phyloP scores from a whole-genome alignment of 148 eudicot species.

The Persicaria tinctoria region DNA sequence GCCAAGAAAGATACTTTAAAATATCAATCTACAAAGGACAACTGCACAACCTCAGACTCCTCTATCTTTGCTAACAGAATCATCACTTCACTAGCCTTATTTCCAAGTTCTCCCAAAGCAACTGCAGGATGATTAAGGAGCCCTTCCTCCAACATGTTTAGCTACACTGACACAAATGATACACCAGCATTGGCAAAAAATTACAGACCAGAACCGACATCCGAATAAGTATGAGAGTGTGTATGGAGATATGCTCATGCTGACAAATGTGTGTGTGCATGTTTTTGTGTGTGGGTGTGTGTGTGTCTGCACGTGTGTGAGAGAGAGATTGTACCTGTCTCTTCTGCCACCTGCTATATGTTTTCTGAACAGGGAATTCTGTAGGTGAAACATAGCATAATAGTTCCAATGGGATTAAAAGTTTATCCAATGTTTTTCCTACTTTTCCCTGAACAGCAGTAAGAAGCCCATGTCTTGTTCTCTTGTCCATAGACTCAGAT shows the following conservation, averaged over 20 bases:
- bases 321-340: slow-evolving; percentile 67
- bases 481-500: slow-evolving; percentile 91
- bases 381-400: slow-evolving; percentile 84
- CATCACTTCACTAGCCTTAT: slow-evolving; percentile 81
- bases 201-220: not conserved
- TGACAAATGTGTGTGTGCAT: too few species aligned
- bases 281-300: not conserved
- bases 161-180: slow-evolving; percentile 73
- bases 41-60: slow-evolving; percentile 85
- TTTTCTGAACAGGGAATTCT: slow-evolving; percentile 91
- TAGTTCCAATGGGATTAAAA: slow-evolving; percentile 85
- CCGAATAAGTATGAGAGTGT: not conserved
- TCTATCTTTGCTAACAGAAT: slow-evolving; percentile 89
- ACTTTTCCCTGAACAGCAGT: slow-evolving; percentile 81
- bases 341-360: slow-evolving; percentile 95
- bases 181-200: not conserved
- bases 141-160: slow-evolving; percentile 99
- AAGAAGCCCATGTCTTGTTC: slow-evolving; percentile 92
- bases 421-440: slow-evolving; percentile 97
- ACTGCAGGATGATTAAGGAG: slow-evolving; percentile 86
- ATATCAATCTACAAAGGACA: slow-evolving; percentile 2
- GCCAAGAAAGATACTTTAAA: too few species aligned
- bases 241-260: too few species aligned
- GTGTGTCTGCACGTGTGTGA: slow-evolving; percentile 1
- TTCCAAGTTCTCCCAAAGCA: slow-evolving; percentile 94